These are phyloP conservation scores for Exsudoporus floridanus DNA, from an alignment of 1,284 basidiomycete species.

Conservation along the genomic window DNA sequence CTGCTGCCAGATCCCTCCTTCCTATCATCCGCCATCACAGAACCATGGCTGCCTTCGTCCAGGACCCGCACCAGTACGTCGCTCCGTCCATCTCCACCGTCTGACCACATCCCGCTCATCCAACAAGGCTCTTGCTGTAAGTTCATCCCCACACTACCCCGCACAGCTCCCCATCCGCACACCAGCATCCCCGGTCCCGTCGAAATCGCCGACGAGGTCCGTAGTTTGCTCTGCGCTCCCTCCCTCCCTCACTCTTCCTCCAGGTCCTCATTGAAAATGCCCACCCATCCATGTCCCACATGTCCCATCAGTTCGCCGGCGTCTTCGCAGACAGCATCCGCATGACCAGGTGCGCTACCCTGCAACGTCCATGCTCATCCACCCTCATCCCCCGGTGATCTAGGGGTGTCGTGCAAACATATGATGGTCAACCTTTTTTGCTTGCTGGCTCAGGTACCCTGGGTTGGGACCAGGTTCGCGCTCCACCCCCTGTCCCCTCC, in stretches of 20 bases:
- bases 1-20: neutral
- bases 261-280: conserved; percentile 79
- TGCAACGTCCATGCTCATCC: neutral
- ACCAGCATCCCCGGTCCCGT: conserved; percentile 79
- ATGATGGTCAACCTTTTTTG: conserved; percentile 81
- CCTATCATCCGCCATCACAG: neutral
- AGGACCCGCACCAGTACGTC: conserved; percentile 69
- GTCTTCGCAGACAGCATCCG: conserved; percentile 90
- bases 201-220: conserved; percentile 77
- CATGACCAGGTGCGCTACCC: conserved; percentile 64
- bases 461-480: conserved; percentile 81
- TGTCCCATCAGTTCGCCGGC: conserved; percentile 87
- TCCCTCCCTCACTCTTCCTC: neutral
- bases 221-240: conserved; percentile 16
- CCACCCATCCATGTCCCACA: conserved; percentile 86
- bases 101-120: neutral
- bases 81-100: neutral
- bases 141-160: conserved; percentile 20
- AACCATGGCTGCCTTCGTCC: neutral
- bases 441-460: conserved; percentile 94
- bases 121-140: conserved; percentile 62
- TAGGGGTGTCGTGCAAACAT: conserved; percentile 77
- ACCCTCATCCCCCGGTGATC: neutral
- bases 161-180: neutral
- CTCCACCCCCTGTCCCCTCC: neutral